Base-by-base conservation (phyloP, 2,329 filamentous ascomycete genomes). In the Colletotrichum echinochloae region DNA sequence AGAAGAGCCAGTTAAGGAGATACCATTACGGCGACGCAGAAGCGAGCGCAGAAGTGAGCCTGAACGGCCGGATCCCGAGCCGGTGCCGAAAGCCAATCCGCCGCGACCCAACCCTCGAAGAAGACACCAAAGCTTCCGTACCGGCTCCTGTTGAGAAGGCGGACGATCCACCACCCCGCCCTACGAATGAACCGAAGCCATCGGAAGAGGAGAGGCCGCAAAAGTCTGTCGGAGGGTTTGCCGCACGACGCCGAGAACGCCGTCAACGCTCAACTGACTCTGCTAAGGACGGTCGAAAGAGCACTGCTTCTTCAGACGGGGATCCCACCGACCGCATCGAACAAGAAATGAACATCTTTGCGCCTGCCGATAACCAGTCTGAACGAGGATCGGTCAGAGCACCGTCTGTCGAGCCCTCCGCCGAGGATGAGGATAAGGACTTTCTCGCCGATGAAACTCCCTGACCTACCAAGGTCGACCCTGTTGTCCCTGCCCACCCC, bases 291-390 rank as follows among this genome's bases (percentile, higher is more conserved):
- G 88, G 87, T 77, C 80, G 81, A 65, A 82, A 81, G 44, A 87
- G 84, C 75, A 78, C 82, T 75, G 76, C 78, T 6, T 79, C 83
- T 68, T 73, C 87, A 0, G 87, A 89, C 65, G 75, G 79, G 18
- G 88, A 89, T 71, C 87, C 88, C 5, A 86, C 83, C 1, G 87
- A 87, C 73, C 85, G 87, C 54, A 88, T 89, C 60, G 83, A 87
- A 74, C 85, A 82, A 12, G 88, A 90, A 77, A 84, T 85, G 79
- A 85, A 83, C 57, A 81, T 90, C 11, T 90, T 90, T 76, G 88
- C 86, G 18, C 85, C 83, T 0, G 74, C 78, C 20, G 87, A 89
- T 39, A 87, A 85, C 70, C 82, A 87, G 51, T 90, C 88, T 1
- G 88, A 89, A 74, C 83, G 81, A 52, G 87, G 87, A 1, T 89